Evolutionary conservation across 2,329 filamentous ascomycete genomes (phyloP).

Genomic region (Xylaria sp.): DNA sequence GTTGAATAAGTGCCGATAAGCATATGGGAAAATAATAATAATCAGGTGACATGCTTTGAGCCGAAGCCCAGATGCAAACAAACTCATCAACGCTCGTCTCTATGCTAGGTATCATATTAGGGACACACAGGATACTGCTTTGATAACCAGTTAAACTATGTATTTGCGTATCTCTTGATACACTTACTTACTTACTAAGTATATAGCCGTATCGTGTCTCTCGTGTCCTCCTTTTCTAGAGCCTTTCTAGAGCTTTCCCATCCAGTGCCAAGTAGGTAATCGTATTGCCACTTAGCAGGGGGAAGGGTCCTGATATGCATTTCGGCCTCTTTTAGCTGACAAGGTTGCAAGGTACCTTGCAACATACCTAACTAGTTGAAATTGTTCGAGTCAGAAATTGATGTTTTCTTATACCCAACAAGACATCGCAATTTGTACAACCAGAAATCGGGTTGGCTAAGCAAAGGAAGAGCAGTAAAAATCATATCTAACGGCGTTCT

Average conservation of each 20-base stretch:
- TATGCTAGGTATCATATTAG: neutral
- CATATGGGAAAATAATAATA: neutral
- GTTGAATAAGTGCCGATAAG: neutral
- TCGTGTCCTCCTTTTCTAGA: neutral
- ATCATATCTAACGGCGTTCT: neutral
- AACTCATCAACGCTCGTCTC: neutral
- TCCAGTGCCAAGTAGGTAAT: constrained; percentile 1
- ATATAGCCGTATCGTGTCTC: neutral
- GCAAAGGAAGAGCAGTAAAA: neutral
- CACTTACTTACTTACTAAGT: neutral
- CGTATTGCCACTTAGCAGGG: constrained; percentile 6
- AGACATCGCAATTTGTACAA: neutral
- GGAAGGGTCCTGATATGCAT: constrained; percentile 4
- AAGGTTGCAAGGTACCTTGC: no score
- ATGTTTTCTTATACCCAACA: neutral
- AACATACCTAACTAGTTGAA: neutral
- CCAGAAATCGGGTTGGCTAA: neutral
- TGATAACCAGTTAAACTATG: neutral
- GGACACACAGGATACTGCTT: neutral
- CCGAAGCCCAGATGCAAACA: constrained; percentile 4
- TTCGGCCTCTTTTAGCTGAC: neutral
- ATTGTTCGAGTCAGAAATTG: neutral
- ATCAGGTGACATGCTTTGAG: constrained; percentile 1
- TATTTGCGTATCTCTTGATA: neutral
- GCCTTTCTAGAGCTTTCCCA: constrained; percentile 17